Evolutionary conservation across 1,139 yeast species (phyloP), one percentile per base, ranked within the genome.

Genomic region (Taiozyma sp.): DNA sequence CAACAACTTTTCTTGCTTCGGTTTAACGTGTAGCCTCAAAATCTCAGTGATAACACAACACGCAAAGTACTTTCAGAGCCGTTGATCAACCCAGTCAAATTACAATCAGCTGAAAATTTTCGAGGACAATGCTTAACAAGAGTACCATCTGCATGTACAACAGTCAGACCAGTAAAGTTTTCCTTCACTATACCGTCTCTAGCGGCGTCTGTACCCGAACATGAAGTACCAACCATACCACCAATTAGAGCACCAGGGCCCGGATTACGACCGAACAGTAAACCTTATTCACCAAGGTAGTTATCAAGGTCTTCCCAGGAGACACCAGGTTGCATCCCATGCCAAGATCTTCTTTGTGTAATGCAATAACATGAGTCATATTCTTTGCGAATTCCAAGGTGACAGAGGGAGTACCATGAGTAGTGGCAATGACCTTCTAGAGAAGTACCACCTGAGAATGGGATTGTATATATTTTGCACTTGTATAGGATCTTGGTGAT

Each of bases 391-490:
- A 64, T 67, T 80, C 87, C 49, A 87, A 57, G 58, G 78, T 70
- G 58, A 84, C 70, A 45, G 87, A 76, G n/a, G 66, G 65, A 3
- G 67, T 63, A 54, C 85, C 83, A 50, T n/a, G n/a, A n/a, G 95
- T 74, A 0, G 96, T 87, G 41, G 92, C 90, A 67, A 87, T 80
- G 64, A 30, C 97, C 97, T 67, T 90, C 97, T 46, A 90, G 70
- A 0, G 96, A 87, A 1, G 97, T 87, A 59, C 95, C 88, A 10
- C 97, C 97, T 2, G 90, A 78, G 62, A 78, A 88, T 8, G 96
- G 96, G 29, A 90, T 87, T 51, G 85, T 82, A 3, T 96, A 95
- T 14, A 88, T 79, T 46, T 70, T 70, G 62, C 80, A 74, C 58
- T 79, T 72, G 65, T 84, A 84, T 52, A 91, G 83, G 12, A 84